Evolutionary conservation across 2,329 filamentous ascomycete genomes (phyloP), one percentile per base, ranked within the genome.

Genomic region (Tolypocladium endophyticum): DNA sequence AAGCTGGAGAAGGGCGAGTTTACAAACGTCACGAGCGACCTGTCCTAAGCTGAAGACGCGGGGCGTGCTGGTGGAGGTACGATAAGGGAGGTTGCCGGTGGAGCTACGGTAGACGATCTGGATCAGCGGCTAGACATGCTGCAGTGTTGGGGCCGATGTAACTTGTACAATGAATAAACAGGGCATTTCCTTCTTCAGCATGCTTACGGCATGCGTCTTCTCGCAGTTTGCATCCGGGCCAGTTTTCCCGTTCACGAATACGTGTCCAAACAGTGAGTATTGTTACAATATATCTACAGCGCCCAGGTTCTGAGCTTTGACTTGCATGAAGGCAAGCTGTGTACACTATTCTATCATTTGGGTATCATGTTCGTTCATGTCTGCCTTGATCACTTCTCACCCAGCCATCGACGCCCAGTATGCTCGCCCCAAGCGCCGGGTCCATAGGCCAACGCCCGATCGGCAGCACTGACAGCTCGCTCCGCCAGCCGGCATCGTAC

Each of bases 1-100:
- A 99, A 99, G 86, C 78, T 99, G 71, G 89, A 96, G 75, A 96
- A 96, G 85, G 92, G 92, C 75, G 94, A 99, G 81, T 99, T 99
- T 76, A 93, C 88, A 64, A 97, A 97, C 74, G 92, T 97, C 58
- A 95, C 90, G 61, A 90, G 88, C 69, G 79, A 87, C 70, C 74
- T 95, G 72, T 82, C 83, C 55, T 66, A 65, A 41, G 35, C 25
- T 3, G 7, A 52, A 52, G 47, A 33, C 28, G 28, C 16, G 7
- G 25, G 25, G 25, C 20, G 47, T 3, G 28, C 16, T 52, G 47
- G 25, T 18, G 16, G 4, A 52, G 47, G 47, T 25, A 38, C n/a
- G 59, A 41, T 7, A 16, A 33, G 25, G 23, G 18, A 38, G 36
- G 5, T 6, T 18, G 23, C 16, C 9, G 55, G 25, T n/a, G 47